These are phyloP conservation scores for Mycena citricolor DNA, from an alignment of 1,284 basidiomycete genomes.

Conservation along the genomic window DNA sequence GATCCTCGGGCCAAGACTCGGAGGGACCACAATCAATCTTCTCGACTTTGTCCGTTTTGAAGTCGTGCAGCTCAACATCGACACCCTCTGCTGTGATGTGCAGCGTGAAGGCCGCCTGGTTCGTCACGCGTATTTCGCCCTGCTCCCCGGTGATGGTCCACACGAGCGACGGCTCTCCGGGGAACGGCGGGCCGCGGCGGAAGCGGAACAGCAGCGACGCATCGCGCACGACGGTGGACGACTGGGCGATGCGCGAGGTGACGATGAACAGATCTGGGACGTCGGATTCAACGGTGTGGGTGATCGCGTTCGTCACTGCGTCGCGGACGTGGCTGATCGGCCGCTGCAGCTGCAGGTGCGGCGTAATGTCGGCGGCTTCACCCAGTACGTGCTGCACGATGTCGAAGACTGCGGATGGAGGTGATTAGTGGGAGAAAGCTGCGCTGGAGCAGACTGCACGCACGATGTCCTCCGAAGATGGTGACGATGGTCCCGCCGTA, in stretches of 20 bases:
- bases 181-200: constrained; percentile 3
- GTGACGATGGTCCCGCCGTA: constrained; percentile 12
- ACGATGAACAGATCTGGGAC: constrained; percentile 14
- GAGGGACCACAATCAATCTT: constrained; percentile 1
- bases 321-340: constrained; percentile 4
- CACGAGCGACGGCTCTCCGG: constrained; percentile 6
- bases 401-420: constrained; percentile 11
- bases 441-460: no score
- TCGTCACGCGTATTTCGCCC: constrained; percentile 15
- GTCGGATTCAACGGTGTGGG: constrained; percentile 5
- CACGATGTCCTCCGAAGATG: constrained; percentile 15
- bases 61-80: constrained; percentile 11
- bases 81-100: background rate
- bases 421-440: no score
- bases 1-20: constrained; percentile 16
- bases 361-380: background rate
- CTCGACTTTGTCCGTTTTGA: constrained; percentile 1
- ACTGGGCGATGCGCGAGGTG: background rate
- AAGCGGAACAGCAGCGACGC: constrained; percentile 10
- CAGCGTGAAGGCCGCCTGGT: background rate
- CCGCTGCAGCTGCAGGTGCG: constrained; percentile 10
- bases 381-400: constrained; percentile 10
- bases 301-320: constrained; percentile 2
- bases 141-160: constrained; percentile 11
- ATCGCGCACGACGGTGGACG: constrained; percentile 2